Conservation (phyloP, 768 basidiomycete genomes). For the Hebeloma cylindrosporum region DNA sequence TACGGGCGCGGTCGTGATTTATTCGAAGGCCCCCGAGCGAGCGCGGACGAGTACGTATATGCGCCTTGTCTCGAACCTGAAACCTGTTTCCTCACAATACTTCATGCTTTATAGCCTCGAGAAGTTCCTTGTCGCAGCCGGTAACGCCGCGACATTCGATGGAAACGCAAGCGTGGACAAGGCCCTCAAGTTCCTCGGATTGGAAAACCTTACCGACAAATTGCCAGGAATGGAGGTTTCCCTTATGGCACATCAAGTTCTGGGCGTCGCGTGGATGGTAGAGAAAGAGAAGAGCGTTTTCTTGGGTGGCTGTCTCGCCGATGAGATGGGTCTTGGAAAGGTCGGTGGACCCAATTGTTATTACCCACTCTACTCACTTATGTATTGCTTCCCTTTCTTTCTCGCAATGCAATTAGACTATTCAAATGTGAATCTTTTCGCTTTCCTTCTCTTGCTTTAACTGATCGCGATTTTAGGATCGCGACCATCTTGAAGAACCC, state of each 20-base stretch:
- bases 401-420: constrained; percentile 34
- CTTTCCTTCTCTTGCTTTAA: neutral
- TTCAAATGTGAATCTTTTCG: constrained; percentile 41
- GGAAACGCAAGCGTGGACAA: constrained; percentile 58
- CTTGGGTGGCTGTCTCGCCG: constrained; percentile 51
- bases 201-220: constrained; percentile 45
- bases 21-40: constrained; percentile 42
- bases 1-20: constrained; percentile 46
- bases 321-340: constrained; percentile 66
- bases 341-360: constrained; percentile 24
- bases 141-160: constrained; percentile 59
- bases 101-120: constrained; percentile 40
- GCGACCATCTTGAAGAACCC: constrained; percentile 56
- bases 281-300: constrained; percentile 41
- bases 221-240: constrained; percentile 60
- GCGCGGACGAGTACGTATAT: constrained; percentile 48
- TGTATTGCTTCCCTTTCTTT: neutral
- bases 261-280: constrained; percentile 65
- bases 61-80: neutral
- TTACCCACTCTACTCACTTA: neutral
- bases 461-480: constrained; percentile 41
- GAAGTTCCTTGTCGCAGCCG: constrained; percentile 53
- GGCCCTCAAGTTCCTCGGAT: constrained; percentile 52
- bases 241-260: constrained; percentile 68
- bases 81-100: constrained; percentile 1